Conservation (phyloP, 768 basidiomycete genomes). For the Leccinum obscurum region DNA sequence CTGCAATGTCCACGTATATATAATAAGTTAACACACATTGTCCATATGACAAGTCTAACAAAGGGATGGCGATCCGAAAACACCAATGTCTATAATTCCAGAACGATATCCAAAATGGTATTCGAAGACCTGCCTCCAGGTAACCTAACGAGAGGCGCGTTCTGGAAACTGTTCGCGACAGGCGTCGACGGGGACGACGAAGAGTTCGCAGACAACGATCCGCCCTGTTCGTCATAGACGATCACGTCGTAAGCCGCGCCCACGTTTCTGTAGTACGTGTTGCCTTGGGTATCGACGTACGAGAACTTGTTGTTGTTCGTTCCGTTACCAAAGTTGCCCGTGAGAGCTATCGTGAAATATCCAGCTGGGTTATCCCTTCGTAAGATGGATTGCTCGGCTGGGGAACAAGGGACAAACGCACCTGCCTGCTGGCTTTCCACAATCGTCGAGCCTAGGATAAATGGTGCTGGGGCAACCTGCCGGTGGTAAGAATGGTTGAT, state of each 20-base stretch:
- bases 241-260: constrained; percentile 62
- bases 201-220: constrained; percentile 40
- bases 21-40: constrained; percentile 1
- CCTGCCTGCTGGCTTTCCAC: constrained; percentile 58
- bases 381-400: background rate
- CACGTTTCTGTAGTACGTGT: constrained; percentile 63
- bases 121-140: constrained; percentile 33
- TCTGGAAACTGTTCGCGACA: background rate
- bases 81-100: background rate
- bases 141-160: constrained; percentile 29
- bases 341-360: constrained; percentile 44
- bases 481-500: constrained; percentile 75
- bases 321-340: constrained; percentile 63
- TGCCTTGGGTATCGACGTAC: constrained; percentile 57
- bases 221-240: constrained; percentile 56
- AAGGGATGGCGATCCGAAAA: background rate
- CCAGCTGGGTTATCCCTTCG: constrained; percentile 37
- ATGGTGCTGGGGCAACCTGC: constrained; percentile 54
- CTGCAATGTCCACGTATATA: constrained; percentile 12
- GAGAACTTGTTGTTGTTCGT: constrained; percentile 67
- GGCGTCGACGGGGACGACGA: constrained; percentile 7
- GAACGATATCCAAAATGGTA: background rate
- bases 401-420: constrained; percentile 29
- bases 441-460: constrained; percentile 59
- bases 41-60: constrained; percentile 7